Evolutionary conservation across 495 filamentous ascomycete genomes (phyloP).

Genomic region (Geoglossum glabrum): DNA sequence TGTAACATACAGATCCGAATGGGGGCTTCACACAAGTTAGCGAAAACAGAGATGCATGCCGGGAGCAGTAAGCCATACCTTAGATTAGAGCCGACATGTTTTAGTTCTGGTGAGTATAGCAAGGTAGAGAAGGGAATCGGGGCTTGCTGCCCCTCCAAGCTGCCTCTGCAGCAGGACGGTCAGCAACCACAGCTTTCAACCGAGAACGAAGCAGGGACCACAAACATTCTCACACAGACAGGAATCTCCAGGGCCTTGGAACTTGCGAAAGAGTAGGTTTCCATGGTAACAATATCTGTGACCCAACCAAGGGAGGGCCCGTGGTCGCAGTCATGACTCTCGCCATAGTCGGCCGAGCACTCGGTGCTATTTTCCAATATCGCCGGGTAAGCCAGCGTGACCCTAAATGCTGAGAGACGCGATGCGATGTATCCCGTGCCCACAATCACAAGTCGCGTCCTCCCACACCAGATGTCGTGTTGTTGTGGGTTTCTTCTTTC

Average conservation of each 20-base stretch:
- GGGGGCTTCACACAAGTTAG: slow-evolving; percentile 11
- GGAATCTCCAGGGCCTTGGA: slow-evolving; percentile 60
- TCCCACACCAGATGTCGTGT: not conserved
- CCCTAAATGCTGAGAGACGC: not conserved
- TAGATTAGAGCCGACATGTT: slow-evolving; percentile 65
- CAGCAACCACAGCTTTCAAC: not conserved
- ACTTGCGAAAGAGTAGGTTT: slow-evolving; percentile 82
- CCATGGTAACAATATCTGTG: slow-evolving; percentile 34
- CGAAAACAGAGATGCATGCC: not conserved
- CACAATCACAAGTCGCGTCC: not conserved
- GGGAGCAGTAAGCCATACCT: slow-evolving; percentile 19
- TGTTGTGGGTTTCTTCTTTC: not conserved
- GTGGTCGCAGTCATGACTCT: not conserved
- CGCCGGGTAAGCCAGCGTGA: not conserved
- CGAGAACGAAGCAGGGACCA: slow-evolving; percentile 3
- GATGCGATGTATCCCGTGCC: not conserved
- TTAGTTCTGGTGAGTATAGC: slow-evolving; percentile 52
- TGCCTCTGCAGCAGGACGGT: slow-evolving; percentile 33
- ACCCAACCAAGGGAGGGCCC: not conserved
- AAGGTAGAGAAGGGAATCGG: slow-evolving; percentile 61
- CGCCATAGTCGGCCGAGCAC: not conserved
- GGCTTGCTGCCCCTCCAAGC: slow-evolving; percentile 70
- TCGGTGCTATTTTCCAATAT: not conserved
- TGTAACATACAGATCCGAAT: slow-evolving; percentile 82
- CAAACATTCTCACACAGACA: slow-evolving; percentile 61